These are phyloP conservation scores for Penicillium hesseltinei DNA, from an alignment of 2,329 filamentous ascomycete species.

Conservation along the genomic window DNA sequence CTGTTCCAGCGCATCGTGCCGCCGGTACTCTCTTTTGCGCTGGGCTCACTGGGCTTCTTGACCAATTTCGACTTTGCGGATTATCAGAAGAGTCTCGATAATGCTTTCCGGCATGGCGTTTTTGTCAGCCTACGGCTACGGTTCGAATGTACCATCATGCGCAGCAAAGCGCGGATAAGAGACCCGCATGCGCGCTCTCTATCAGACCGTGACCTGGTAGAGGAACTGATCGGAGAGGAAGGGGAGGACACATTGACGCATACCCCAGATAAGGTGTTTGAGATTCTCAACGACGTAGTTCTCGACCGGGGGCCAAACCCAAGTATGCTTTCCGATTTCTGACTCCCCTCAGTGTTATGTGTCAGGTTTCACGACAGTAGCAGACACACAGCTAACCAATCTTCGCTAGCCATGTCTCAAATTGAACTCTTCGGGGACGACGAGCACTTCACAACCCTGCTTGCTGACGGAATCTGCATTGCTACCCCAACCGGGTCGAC, in stretches of 20 bases:
- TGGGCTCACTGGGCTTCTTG: constrained; percentile 90
- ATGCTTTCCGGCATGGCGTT: constrained; percentile 76
- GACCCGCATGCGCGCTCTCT: constrained; percentile 20
- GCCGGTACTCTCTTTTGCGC: constrained; percentile 83
- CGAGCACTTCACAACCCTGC: constrained; percentile 89
- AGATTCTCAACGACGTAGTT: constrained; percentile 96
- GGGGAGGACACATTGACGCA: constrained; percentile 82
- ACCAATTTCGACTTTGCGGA: constrained; percentile 93
- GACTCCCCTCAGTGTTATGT: neutral
- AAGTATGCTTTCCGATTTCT: constrained; percentile 58
- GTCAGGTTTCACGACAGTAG: neutral
- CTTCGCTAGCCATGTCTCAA: constrained; percentile 71
- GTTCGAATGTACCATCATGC: constrained; percentile 93
- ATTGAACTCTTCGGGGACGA: constrained; percentile 93
- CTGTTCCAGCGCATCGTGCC: constrained; percentile 94
- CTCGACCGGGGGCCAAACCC: constrained; percentile 91
- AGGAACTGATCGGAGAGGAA: constrained; percentile 86
- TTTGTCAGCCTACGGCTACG: constrained; percentile 82
- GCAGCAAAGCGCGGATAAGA: constrained; percentile 46
- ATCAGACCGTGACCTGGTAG: constrained; percentile 69
- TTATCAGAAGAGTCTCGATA: constrained; percentile 66
- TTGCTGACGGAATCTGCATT: constrained; percentile 89
- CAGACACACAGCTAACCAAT: constrained; percentile 13
- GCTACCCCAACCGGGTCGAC: constrained; percentile 93
- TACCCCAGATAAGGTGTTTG: constrained; percentile 75